Base-by-base conservation (phyloP, 2,329 filamentous ascomycete species). In the Zymoseptoria brevis region DNA sequence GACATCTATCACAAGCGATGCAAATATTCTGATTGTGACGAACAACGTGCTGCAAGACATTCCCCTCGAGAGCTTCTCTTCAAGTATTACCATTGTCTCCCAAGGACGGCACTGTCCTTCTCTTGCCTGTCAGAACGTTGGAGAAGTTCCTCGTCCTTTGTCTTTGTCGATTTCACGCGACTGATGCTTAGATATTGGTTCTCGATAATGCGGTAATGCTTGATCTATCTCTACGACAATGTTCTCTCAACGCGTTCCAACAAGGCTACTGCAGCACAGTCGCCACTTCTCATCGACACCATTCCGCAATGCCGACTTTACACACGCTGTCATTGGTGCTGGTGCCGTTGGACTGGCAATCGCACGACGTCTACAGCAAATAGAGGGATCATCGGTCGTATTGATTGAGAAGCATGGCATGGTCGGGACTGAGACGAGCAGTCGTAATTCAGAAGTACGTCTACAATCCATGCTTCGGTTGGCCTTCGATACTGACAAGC, bases 341-440 rank as follows among this genome's bases (percentile, higher is more conserved):
- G 87, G 87, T 1, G 86, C 89, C 0, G 87, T 96, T 41, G 92
- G 92, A 9, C 82, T 96, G 1, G 88, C 92, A 8, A 83, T 91
- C 57, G 89, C 90, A 4, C 83, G 88, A 4, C 81, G 86, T 63
- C 81, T 96, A 22, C 85, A 90, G 57, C 74, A 75, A 59, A 77
- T 80, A 60, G 78, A 84, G 30, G 77, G 80, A 19, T 80, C 81
- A 5, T 84, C 83, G 1, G 93, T 89, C 0, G 80, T 96, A 11
- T 79, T 96, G 57, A 84, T 96, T 1, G 92, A 96, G 75, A 85
- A 88, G 24, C 89, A 96, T 77, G 75, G 79, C 21, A 80, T 82
- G 55, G 80, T 89, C 24, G 92, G 92, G 54, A 93, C 85, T 26
- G 92, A 96, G 77, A 96, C 91, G 0, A 92, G 88, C 63, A 89